A percentile compares a stretch with the other conserved stretches of the same genome.
Evolutionary conservation across 371 early-diverging fungal species (phyloP).

Genomic region (Haplosporangium sp.): DNA sequence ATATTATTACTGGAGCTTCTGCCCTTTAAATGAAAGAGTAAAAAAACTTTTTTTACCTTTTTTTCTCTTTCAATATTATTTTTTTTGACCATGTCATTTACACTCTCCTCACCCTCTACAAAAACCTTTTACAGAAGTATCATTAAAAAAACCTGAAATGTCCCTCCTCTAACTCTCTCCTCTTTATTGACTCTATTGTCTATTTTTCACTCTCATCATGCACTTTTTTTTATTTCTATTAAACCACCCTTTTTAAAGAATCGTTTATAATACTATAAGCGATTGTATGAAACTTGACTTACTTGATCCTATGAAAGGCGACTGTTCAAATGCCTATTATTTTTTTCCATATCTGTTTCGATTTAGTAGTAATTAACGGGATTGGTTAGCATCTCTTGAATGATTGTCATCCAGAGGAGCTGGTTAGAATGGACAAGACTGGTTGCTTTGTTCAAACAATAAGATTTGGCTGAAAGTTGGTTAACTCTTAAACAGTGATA

Average conservation of each 20-base stretch:
- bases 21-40: conserved; percentile 37
- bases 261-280: neutral
- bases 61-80: neutral
- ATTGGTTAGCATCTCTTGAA: too few species aligned
- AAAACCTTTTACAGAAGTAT: conserved; percentile 12
- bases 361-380: too few species aligned
- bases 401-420: too few species aligned
- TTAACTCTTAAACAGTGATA: too few species aligned
- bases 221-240: conserved; percentile 1
- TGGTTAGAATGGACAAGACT: too few species aligned
- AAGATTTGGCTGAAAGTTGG: too few species aligned
- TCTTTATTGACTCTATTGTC: conserved; percentile 1
- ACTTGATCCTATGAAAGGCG: too few species aligned
- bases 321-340: too few species aligned
- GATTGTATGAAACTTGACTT: neutral
- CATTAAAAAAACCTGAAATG: conserved; percentile 15
- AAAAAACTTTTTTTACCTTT: neutral
- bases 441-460: too few species aligned
- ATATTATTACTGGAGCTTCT: conserved; percentile 57
- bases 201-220: neutral
- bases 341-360: too few species aligned
- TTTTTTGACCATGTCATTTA: neutral
- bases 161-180: conserved; percentile 19
- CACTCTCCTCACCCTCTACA: neutral
- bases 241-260: neutral